Evolutionary conservation across 805 yeast species (phyloP), one percentile per base, ranked within the genome.

Genomic region (Candida montana): DNA sequence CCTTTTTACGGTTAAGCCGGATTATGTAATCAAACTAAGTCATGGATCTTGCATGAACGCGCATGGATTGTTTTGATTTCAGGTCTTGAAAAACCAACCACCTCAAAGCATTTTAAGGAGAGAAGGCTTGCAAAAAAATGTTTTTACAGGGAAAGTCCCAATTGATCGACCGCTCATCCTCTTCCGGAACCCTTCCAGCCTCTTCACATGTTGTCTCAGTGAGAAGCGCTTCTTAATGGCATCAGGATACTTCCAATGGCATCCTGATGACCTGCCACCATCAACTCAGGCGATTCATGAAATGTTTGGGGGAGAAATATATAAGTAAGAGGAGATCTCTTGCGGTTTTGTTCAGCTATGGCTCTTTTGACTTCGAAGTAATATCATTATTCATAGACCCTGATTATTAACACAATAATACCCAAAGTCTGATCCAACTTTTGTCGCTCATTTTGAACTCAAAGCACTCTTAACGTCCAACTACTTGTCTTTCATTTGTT

Each of bases 401-500:
- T 26, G 29, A 26, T 26, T 11, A 13, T 26, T 26, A 26, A 8
- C 29, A 7, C 10, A 23, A 27, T 27, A 29, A 29, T 17, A 11
- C 26, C 21, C 29, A 13, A 30, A 37, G 40, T 31, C 31, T 30
- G 16, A 35, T 44, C 58, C 53, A 54, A 55, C 60, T 53, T 51
- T 40, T 38, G 58, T 55, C 59, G 40, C 43, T 54, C 60, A 24
- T 50, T 53, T 33, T 13, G 12, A 18, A 16, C 11, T 26, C n/a
- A 38, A 23, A 32, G 35, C 42, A 32, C 41, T 39, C 41, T 30
- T 20, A 39, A 36, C 39, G 38, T 35, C 51, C 50, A 52, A 50
- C 55, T 52, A 47, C 41, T 34, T 33, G 50, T 44, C 54, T 38
- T 41, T 45, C 50, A 39, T 49, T 55, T 41, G 46, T 48, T 45